Evolutionary conservation across 2,329 filamentous ascomycete species (phyloP), one percentile per base, ranked within the genome.

Genomic region (Fusarium pseudograminearum): DNA sequence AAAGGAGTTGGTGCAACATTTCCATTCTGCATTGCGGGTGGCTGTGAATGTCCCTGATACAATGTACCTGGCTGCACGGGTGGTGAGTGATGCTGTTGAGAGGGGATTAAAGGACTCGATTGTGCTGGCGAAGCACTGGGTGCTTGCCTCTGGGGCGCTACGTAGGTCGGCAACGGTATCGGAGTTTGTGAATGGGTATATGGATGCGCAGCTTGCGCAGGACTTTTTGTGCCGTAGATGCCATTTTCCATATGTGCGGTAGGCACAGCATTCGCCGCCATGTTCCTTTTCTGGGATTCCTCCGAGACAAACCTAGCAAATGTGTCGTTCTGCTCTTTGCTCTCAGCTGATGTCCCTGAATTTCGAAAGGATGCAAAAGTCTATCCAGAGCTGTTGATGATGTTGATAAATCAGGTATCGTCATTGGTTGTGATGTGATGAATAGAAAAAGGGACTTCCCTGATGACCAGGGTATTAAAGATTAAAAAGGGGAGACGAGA

Each of bases 101-200:
- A 47, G 30, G 62, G 60, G 7, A 61, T 12, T n/a, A 53, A 34
- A 20, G 64, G 53, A 20, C 47, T 58, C 31, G 54, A n/a, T 26
- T 46, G 44, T 22, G 51, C 14, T 31, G 61, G 60, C 10, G 57
- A 60, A n/a, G 44, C 33, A 36, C 44, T 42, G 22, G 38, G 40
- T 15, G 44, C 48, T 22, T 46, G 36, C 2, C 28, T 50, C 22
- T 26, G 22, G 18, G 57, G 44, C 9, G 36, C 44, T 22, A 44
- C 26, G 28, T 65, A 61, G 18, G 53, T 67, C 8, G 67, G 65
- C 16, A 67, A 28, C 26, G 70, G 59, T 20, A 62, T 31, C 8
- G 47, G 56, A 10, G 65, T 59, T 56, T 70, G 61, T 12, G 47
- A 51, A 33, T 33, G 30, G 4, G 31, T 18, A 16, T 57, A 46